Evolutionary conservation across 345 rosid species (phyloP).

Genomic region (Moricandia moricandioides): DNA sequence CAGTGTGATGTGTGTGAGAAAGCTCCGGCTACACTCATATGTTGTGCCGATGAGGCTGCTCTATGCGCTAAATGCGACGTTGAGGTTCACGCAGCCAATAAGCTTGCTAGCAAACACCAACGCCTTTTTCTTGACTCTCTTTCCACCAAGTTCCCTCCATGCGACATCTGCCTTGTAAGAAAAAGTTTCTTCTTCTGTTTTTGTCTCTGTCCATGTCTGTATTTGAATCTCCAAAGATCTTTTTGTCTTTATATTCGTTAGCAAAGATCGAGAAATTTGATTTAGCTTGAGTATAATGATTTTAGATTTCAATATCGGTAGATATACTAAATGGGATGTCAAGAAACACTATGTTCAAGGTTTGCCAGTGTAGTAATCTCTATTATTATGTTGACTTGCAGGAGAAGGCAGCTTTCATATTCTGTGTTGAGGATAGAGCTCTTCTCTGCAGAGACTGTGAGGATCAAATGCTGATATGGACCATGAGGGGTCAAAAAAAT

Average conservation of each 20-base stretch:
- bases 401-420: constrained; percentile 95
- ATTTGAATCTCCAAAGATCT: neutral
- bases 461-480: too few relatives aligned
- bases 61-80: constrained; percentile 74
- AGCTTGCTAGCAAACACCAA: constrained; percentile 96
- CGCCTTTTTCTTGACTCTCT: constrained; percentile 80
- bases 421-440: constrained; percentile 97
- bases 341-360: neutral
- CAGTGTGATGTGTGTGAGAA: constrained; percentile 98
- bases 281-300: neutral
- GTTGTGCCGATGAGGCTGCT: constrained; percentile 98
- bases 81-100: constrained; percentile 91
- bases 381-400: constrained; percentile 37
- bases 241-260: neutral
- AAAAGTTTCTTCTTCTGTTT: neutral
- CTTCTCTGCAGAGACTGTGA: constrained; percentile 90
- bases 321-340: neutral
- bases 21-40: constrained; percentile 88
- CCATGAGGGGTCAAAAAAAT: too few relatives aligned
- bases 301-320: neutral
- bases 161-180: constrained; percentile 87
- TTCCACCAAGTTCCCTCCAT: constrained; percentile 79
- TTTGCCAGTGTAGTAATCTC: constrained; percentile 1
- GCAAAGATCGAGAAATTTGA: neutral
- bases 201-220: neutral